Percentiles rank a stretch among this genome's conserved stretches.
These are phyloP conservation scores for Suhomyces bolitotheri DNA, from an alignment of 1,139 yeast species.

Conservation along the genomic window DNA sequence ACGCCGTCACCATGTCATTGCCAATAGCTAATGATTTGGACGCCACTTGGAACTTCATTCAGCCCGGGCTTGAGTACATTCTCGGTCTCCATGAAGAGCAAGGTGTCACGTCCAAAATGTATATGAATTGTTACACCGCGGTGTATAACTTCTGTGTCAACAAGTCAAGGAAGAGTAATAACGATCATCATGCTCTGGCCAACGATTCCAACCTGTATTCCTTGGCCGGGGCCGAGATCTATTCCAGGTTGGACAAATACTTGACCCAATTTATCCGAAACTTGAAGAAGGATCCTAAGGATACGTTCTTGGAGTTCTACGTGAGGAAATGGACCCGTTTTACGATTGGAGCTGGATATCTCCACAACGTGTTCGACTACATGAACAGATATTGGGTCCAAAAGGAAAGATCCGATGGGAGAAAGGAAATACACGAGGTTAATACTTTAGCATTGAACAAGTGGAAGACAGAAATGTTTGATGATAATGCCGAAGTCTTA, in stretches of 20 bases:
- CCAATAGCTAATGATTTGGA: conserved; percentile 52
- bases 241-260: conserved; percentile 67
- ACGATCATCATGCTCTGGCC: conserved; percentile 21
- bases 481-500: conserved; percentile 57
- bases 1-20: conserved; percentile 16
- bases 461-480: conserved; percentile 86
- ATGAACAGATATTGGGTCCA: conserved; percentile 98
- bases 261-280: conserved; percentile 60
- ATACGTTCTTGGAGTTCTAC: conserved; percentile 78
- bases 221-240: conserved; percentile 86
- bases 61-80: conserved; percentile 70
- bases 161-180: conserved; percentile 54
- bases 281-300: conserved; percentile 53
- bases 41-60: conserved; percentile 75
- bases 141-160: conserved; percentile 93
- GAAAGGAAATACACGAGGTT: conserved; percentile 86
- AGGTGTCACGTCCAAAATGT: conserved; percentile 70
- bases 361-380: conserved; percentile 92
- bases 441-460: conserved; percentile 82
- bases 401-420: conserved; percentile 95
- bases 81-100: conserved; percentile 66
- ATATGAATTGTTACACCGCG: conserved; percentile 76
- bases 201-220: conserved; percentile 37
- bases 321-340: conserved; percentile 87
- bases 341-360: conserved; percentile 86